Conservation (phyloP, 75 land plant genomes). For the Cunninghamia lanceolata region DNA sequence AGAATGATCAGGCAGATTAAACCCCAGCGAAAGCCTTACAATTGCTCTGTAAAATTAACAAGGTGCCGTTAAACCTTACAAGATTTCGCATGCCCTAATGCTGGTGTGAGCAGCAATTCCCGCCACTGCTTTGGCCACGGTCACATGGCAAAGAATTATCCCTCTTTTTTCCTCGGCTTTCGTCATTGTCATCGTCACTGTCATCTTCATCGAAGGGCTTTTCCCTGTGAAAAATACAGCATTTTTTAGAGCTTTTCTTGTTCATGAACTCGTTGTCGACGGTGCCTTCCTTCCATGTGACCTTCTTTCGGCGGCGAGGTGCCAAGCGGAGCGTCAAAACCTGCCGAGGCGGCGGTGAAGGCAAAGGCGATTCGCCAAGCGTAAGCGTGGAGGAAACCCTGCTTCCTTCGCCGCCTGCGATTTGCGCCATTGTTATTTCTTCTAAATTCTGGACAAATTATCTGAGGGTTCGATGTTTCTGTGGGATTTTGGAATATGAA, state of each 20-base stretch:
- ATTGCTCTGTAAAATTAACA: neutral
- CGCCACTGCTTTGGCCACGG: neutral
- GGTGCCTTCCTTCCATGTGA: constrained; percentile 84
- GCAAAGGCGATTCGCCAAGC: neutral
- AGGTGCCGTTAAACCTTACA: neutral
- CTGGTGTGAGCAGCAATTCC: neutral
- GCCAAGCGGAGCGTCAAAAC: constrained; percentile 46
- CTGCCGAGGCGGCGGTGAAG: constrained; percentile 17
- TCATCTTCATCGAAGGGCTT: constrained; percentile 75
- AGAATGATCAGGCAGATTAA: neutral
- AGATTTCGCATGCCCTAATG: neutral
- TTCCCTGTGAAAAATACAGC: constrained; percentile 92
- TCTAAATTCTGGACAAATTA: too few species aligned
- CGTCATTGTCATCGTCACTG: constrained; percentile 63
- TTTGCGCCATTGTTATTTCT: neutral
- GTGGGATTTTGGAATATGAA: too few species aligned
- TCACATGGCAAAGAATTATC: neutral
- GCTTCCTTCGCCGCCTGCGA: neutral
- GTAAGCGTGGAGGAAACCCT: neutral
- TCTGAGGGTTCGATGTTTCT: too few species aligned
- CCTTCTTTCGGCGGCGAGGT: constrained; percentile 72
- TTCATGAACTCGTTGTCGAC: constrained; percentile 84
- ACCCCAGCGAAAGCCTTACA: neutral
- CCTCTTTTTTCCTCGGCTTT: neutral
- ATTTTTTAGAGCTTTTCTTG: constrained; percentile 86